Evolutionary conservation across 2,329 filamentous ascomycete species (phyloP).

Genomic region (Hypoxylon sp.): DNA sequence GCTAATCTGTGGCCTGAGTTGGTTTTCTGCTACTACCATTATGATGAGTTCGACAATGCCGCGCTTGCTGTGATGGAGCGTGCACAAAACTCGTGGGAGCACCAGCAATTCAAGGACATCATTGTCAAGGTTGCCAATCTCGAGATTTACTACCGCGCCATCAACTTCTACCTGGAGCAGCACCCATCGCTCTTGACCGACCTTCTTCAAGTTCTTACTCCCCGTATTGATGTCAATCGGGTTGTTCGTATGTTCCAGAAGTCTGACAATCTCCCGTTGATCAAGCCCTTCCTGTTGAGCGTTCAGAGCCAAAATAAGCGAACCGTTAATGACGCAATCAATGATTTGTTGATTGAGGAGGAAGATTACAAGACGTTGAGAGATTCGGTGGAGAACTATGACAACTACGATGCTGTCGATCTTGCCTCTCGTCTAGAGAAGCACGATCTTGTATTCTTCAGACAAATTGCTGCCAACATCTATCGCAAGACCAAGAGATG

Average conservation of each 20-base stretch:
- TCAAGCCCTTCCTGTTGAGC: conserved; percentile 98
- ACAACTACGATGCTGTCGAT: conserved; percentile 97
- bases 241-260: conserved; percentile 99
- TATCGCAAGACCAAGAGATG: conserved; percentile 99
- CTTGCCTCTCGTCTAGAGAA: conserved; percentile 94
- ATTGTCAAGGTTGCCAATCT: conserved; percentile 97
- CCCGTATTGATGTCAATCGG: conserved; percentile 96
- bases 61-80: conserved; percentile 98
- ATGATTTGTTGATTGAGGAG: conserved; percentile 97
- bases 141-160: conserved; percentile 97
- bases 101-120: conserved; percentile 99
- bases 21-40: conserved; percentile 98
- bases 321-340: conserved; percentile 97
- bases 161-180: conserved; percentile 98
- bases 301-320: conserved; percentile 99
- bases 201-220: conserved; percentile 89
- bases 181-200: conserved; percentile 97
- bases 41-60: conserved; percentile 98
- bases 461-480: conserved; percentile 97
- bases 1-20: conserved; percentile 97
- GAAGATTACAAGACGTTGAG: conserved; percentile 99
- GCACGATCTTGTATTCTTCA: conserved; percentile 98
- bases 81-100: conserved; percentile 97
- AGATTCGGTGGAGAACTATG: conserved; percentile 98
- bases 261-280: conserved; percentile 96